phyloP scores from a whole-genome alignment of 345 rosid genomes.

The Dipteronia dyeriana region DNA sequence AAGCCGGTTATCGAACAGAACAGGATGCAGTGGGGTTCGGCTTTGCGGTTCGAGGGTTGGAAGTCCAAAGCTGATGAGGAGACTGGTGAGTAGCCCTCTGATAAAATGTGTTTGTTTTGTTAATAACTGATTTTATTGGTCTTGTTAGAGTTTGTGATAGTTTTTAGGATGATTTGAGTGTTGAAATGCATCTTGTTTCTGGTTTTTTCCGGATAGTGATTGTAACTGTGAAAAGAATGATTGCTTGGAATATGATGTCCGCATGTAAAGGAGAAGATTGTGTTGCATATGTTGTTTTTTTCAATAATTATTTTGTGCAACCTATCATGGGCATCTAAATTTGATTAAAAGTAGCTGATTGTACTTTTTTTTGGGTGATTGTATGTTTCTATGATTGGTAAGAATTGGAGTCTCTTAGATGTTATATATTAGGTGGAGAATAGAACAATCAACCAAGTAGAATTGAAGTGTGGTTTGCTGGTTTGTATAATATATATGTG shows the following conservation, averaged over 20 bases:
- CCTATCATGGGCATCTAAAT: too few species aligned
- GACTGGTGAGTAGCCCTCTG: slow-evolving; percentile 58
- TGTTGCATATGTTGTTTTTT: not conserved
- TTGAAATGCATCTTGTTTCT: too few species aligned
- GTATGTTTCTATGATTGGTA: too few species aligned
- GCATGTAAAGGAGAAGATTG: not conserved
- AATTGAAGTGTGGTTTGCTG: too few species aligned
- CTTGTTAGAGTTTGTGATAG: too few species aligned
- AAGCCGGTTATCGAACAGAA: slow-evolving; percentile 92
- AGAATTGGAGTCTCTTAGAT: too few species aligned
- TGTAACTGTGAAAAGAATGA: not conserved
- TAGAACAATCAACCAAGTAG: too few species aligned
- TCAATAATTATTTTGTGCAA: not conserved
- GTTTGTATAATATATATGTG: too few species aligned
- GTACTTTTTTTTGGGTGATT: not conserved
- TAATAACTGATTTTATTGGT: not conserved
- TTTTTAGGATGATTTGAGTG: not conserved
- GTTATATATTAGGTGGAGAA: too few species aligned
- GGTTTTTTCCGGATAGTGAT: too few species aligned
- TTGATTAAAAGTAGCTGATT: too few species aligned
- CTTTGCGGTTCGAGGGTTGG: slow-evolving; percentile 87
- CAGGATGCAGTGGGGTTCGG: slow-evolving; percentile 93
- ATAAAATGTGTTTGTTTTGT: not conserved
- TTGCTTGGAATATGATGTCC: not conserved
- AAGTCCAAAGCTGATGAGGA: slow-evolving; percentile 75